These are phyloP conservation scores for Ophiostoma piceae DNA, from an alignment of 2,329 filamentous ascomycete genomes.

Conservation along the genomic window DNA sequence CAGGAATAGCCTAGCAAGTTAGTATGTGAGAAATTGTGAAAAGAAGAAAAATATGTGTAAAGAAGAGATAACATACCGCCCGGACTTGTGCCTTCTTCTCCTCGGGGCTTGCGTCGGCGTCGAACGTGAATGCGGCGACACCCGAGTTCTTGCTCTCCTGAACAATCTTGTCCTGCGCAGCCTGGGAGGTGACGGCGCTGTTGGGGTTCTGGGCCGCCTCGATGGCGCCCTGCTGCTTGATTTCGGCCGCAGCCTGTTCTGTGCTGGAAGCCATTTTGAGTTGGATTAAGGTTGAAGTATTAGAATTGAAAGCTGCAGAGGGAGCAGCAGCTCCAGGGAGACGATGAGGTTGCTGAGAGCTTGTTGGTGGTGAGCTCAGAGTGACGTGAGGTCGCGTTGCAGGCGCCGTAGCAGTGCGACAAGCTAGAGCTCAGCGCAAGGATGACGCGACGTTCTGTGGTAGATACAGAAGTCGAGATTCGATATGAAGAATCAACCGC, in stretches of 20 bases:
- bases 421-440: slow-evolving; percentile 13
- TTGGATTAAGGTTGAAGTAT: neutral
- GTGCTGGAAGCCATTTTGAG: slow-evolving; percentile 33
- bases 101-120: slow-evolving; percentile 76
- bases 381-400: neutral
- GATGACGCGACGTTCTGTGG: neutral
- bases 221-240: slow-evolving; percentile 74
- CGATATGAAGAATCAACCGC: neutral
- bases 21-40: slow-evolving; percentile 10
- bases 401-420: slow-evolving; percentile 13
- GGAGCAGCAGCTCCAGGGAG: neutral
- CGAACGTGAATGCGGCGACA: slow-evolving; percentile 74
- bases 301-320: neutral
- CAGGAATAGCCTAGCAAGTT: slow-evolving; percentile 51
- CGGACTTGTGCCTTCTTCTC: slow-evolving; percentile 76
- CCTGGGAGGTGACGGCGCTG: slow-evolving; percentile 60
- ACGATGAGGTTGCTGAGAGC: neutral
- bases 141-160: slow-evolving; percentile 75
- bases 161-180: slow-evolving; percentile 68
- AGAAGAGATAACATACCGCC: slow-evolving; percentile 53
- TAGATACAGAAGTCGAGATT: no score
- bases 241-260: slow-evolving; percentile 46
- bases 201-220: slow-evolving; percentile 70
- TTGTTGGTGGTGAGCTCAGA: neutral
- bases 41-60: neutral